Percentiles rank a stretch among this genome's conserved stretches.
Evolutionary conservation across 2,329 filamentous ascomycete genomes (phyloP).

Genomic region (Curvularia eragrostidis): DNA sequence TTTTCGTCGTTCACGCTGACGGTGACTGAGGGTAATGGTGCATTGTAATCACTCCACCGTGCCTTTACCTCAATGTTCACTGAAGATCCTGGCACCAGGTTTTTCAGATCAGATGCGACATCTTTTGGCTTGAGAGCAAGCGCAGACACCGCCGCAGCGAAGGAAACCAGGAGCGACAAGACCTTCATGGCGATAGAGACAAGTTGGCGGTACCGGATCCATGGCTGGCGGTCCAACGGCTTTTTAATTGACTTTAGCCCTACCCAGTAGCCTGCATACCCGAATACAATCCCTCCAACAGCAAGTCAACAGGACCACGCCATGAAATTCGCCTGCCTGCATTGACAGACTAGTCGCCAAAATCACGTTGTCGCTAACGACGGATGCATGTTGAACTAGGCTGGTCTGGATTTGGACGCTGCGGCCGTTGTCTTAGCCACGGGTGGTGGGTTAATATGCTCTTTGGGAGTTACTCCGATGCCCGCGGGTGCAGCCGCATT

Average conservation of each 20-base stretch:
- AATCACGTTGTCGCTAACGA: not conserved
- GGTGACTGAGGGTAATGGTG: slow-evolving; percentile 28
- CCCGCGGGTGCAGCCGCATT: slow-evolving; percentile 10
- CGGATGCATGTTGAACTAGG: not conserved
- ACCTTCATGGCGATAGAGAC: slow-evolving; percentile 19
- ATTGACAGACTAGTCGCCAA: not conserved
- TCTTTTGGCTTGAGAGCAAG: slow-evolving; percentile 17
- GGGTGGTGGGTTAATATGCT: slow-evolving; percentile 2
- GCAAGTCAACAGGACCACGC: not conserved
- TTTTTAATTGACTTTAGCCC: slow-evolving; percentile 11
- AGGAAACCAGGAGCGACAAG: slow-evolving; percentile 20
- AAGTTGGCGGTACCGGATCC: slow-evolving; percentile 9
- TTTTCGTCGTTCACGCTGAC: slow-evolving; percentile 29
- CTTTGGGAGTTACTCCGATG: not conserved
- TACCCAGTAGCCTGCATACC: slow-evolving; percentile 2
- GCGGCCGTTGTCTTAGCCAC: not conserved
- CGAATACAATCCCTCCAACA: not conserved
- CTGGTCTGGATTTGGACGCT: slow-evolving; percentile 2
- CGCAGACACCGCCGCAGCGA: slow-evolving; percentile 20
- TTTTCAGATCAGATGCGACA: slow-evolving; percentile 23
- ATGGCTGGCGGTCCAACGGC: slow-evolving; percentile 7
- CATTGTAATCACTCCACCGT: slow-evolving; percentile 34
- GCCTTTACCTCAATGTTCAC: slow-evolving; percentile 23
- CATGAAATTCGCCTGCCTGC: not conserved
- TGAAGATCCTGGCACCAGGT: slow-evolving; percentile 21